phyloP scores from a whole-genome alignment of 371 early-diverging fungal species.

The Haplosporangium sp. region DNA sequence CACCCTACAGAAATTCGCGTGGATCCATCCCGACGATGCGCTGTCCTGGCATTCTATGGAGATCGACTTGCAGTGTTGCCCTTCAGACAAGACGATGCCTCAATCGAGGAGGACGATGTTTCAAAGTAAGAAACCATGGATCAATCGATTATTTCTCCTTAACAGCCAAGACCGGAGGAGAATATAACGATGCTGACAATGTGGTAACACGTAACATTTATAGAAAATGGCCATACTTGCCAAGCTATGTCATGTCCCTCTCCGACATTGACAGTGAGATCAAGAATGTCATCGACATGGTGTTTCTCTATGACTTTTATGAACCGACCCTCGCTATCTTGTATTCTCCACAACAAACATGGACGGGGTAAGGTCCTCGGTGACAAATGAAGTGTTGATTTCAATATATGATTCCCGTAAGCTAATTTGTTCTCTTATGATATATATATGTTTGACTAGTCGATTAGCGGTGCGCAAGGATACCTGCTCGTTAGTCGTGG shows the following conservation, averaged over 20 bases:
- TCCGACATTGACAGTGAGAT: constrained; percentile 76
- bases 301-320: constrained; percentile 89
- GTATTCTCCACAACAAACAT: constrained; percentile 84
- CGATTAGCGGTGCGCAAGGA: constrained; percentile 79
- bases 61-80: constrained; percentile 94
- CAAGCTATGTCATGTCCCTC: constrained; percentile 87
- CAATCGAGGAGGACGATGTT: constrained; percentile 60
- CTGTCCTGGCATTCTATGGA: constrained; percentile 85
- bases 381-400: no score
- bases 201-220: background rate
- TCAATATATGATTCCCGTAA: background rate
- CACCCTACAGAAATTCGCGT: constrained; percentile 75
- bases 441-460: constrained; percentile 42
- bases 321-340: constrained; percentile 96
- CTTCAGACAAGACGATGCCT: constrained; percentile 76
- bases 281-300: constrained; percentile 88
- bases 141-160: no score
- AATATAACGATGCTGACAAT: background rate
- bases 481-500: constrained; percentile 82
- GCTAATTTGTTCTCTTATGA: background rate
- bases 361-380: constrained; percentile 81
- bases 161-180: background rate
- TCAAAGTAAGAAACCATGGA: constrained; percentile 56
- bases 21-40: constrained; percentile 89
- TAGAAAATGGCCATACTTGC: constrained; percentile 75